Percentiles rank a stretch among this genome's conserved stretches.
Conservation (phyloP, 2,329 filamentous ascomycete species). For the Hawksworthiomyces lignivorus region DNA sequence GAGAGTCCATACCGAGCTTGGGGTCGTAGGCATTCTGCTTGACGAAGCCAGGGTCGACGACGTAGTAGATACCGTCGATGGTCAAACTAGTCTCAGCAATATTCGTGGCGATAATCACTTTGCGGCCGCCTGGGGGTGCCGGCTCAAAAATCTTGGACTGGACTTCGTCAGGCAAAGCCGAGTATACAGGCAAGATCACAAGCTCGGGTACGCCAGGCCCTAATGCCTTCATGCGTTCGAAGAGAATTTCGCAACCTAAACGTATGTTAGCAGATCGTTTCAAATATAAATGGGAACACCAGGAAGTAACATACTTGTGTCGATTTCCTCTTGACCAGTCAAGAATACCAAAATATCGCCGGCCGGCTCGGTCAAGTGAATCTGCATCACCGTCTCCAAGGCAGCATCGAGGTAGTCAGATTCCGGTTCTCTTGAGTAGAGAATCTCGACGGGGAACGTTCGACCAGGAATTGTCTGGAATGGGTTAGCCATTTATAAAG, state of each 20-base stretch:
- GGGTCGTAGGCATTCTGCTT: slow-evolving; percentile 97
- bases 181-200: slow-evolving; percentile 92
- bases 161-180: slow-evolving; percentile 85
- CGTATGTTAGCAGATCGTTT: not conserved
- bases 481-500: not conserved
- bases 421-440: slow-evolving; percentile 92
- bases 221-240: slow-evolving; percentile 91
- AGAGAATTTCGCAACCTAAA: slow-evolving; percentile 68
- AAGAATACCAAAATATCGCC: slow-evolving; percentile 96
- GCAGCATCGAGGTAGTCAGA: slow-evolving; percentile 92
- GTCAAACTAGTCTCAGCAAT: slow-evolving; percentile 98
- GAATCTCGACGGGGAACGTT: slow-evolving; percentile 90
- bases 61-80: slow-evolving; percentile 95
- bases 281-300: not conserved
- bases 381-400: slow-evolving; percentile 96
- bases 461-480: slow-evolving; percentile 73
- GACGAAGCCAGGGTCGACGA: slow-evolving; percentile 93
- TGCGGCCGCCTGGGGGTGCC: slow-evolving; percentile 74
- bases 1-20: slow-evolving; percentile 93
- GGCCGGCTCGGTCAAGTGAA: slow-evolving; percentile 83
- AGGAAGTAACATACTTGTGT: slow-evolving; percentile 61
- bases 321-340: slow-evolving; percentile 96
- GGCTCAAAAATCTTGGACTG: slow-evolving; percentile 93
- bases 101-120: slow-evolving; percentile 96
- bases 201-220: slow-evolving; percentile 87